Evolutionary conservation across 2,329 filamentous ascomycete genomes (phyloP).

Genomic region (Penicillium capsulatum): DNA sequence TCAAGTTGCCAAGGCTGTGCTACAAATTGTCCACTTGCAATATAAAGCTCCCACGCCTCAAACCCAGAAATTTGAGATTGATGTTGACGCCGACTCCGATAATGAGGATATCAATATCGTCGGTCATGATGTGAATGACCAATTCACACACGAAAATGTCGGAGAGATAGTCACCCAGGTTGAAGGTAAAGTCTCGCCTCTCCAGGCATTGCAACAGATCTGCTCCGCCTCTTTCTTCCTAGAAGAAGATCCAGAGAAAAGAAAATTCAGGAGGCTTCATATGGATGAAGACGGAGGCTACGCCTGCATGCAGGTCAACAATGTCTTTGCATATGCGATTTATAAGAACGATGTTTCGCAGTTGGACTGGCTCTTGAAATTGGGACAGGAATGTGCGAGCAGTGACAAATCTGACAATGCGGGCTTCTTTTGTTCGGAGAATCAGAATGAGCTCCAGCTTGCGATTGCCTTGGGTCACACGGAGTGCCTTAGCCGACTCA

Average conservation of each 20-base stretch:
- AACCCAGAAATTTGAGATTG: slow-evolving; percentile 39
- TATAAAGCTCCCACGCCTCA: slow-evolving; percentile 56
- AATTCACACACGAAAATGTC: slow-evolving; percentile 72
- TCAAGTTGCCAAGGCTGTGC: slow-evolving; percentile 59
- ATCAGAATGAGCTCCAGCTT: slow-evolving; percentile 29
- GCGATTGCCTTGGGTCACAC: slow-evolving; percentile 43
- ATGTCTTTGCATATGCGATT: slow-evolving; percentile 47
- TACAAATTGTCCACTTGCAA: slow-evolving; percentile 68
- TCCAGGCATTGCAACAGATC: slow-evolving; percentile 47
- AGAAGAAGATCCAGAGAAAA: not conserved
- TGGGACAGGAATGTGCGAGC: slow-evolving; percentile 32
- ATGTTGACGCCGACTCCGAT: slow-evolving; percentile 30
- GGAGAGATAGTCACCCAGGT: slow-evolving; percentile 65
- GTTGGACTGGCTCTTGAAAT: slow-evolving; percentile 56
- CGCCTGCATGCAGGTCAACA: not conserved
- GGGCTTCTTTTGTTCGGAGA: slow-evolving; percentile 5
- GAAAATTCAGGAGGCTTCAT: not conserved
- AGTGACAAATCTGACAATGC: slow-evolving; percentile 6
- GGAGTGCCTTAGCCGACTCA: slow-evolving; percentile 51
- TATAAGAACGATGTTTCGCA: slow-evolving; percentile 51
- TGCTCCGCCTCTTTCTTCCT: slow-evolving; percentile 31
- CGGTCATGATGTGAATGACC: slow-evolving; percentile 58
- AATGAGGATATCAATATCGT: slow-evolving; percentile 33
- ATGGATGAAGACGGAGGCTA: not conserved
- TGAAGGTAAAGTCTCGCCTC: slow-evolving; percentile 58